Evolutionary conservation across 31 red algal genomes (phyloP).

Genomic region (Bonnemaisonia californica): DNA sequence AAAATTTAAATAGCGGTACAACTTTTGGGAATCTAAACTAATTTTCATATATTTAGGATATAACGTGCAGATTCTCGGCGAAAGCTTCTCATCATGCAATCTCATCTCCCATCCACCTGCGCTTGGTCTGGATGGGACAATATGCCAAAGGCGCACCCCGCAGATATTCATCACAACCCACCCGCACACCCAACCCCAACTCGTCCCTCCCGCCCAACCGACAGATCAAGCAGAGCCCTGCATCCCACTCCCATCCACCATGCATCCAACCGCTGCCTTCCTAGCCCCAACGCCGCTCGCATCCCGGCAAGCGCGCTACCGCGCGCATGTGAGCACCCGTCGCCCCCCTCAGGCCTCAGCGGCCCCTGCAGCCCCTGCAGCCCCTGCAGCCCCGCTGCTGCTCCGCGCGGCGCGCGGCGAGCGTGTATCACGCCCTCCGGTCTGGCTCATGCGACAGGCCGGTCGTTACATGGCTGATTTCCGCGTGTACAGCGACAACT

Average conservation of each 20-base stretch:
- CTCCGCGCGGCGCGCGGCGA: conserved; percentile 67
- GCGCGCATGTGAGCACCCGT: neutral
- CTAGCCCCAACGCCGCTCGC: neutral
- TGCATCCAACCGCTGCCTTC: neutral
- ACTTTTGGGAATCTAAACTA: neutral
- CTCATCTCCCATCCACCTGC: no score
- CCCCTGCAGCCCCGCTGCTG: conserved; percentile 38
- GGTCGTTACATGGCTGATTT: conserved; percentile 84
- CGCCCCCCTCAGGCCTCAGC: neutral
- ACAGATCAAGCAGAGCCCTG: neutral
- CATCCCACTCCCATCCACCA: no score
- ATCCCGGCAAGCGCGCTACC: neutral
- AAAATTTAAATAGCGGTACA: neutral
- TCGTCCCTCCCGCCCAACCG: neutral
- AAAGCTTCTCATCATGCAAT: no score
- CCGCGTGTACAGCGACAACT: conserved; percentile 52
- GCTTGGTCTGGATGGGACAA: neutral
- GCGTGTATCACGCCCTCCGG: conserved; percentile 62
- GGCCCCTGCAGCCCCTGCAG: neutral
- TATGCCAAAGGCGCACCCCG: neutral
- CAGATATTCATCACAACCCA: neutral
- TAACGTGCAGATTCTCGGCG: no score
- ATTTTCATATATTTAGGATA: no score
- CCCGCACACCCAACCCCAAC: neutral
- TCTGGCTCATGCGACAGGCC: conserved; percentile 96